Percentiles rank a stretch among this genome's conserved stretches.
phyloP scores from a whole-genome alignment of 768 basidiomycete genomes.

The Boletus tylopilopsis region DNA sequence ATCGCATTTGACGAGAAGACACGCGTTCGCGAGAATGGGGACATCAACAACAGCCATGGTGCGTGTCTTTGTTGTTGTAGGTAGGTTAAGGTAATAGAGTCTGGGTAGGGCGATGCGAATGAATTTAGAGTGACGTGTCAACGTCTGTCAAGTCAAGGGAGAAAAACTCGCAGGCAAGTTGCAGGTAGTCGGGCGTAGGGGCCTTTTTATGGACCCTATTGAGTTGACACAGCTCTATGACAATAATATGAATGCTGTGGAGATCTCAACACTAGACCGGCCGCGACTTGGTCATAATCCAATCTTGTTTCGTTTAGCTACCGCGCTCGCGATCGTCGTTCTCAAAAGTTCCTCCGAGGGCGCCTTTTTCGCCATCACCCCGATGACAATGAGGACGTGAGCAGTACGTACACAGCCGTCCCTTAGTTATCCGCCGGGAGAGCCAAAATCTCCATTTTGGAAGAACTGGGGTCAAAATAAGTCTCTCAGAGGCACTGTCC shows the following conservation, averaged over 20 bases:
- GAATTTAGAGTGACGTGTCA: constrained; percentile 21
- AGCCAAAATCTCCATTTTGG: constrained; percentile 62
- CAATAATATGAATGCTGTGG: too few species aligned
- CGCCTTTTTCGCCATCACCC: constrained; percentile 65
- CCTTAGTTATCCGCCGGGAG: too few species aligned
- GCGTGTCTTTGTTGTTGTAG: constrained; percentile 16
- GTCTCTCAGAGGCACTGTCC: constrained; percentile 23
- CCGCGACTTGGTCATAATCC: constrained; percentile 13
- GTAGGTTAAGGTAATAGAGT: constrained; percentile 35
- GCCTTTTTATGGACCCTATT: constrained; percentile 2
- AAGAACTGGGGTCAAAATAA: constrained; percentile 59
- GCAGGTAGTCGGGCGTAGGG: too few species aligned
- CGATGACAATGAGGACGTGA: constrained; percentile 64
- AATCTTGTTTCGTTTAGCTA: constrained; percentile 9
- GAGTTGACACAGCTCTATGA: background rate
- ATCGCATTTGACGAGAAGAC: constrained; percentile 54
- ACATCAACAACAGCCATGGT: constrained; percentile 22
- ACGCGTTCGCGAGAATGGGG: constrained; percentile 46
- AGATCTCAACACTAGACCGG: too few species aligned
- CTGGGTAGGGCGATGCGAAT: constrained; percentile 11
- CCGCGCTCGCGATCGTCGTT: too few species aligned
- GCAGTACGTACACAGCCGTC: constrained; percentile 57
- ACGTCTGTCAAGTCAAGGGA: constrained; percentile 6
- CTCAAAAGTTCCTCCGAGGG: too few species aligned
- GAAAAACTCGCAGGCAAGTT: background rate